Evolutionary conservation across 1,284 basidiomycete species (phyloP), one percentile per base, ranked within the genome.

Genomic region (Trichosporon sp.): DNA sequence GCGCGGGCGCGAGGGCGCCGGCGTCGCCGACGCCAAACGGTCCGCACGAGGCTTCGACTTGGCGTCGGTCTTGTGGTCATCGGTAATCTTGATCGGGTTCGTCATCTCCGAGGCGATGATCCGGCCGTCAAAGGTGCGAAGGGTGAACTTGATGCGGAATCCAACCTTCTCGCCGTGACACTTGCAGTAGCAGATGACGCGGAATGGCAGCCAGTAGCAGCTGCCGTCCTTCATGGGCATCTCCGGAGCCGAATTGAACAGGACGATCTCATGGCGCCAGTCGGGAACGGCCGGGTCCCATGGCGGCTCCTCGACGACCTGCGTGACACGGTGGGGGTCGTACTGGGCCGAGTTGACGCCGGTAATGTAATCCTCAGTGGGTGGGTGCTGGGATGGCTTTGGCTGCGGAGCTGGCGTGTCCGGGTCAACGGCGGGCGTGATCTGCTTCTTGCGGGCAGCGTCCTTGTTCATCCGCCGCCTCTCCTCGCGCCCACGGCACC

Each of bases 181-280:
- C 67, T 97, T 91, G 79, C 97, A 99, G 84, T 99, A 99, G 85
- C 97, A 99, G 6, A 97, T 98, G 75, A 99, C 94, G 65, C 97
- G 90, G 65, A 98, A 91, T 2, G 97, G 97, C 16, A 99, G 87
- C 79, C 79, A 82, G 19, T 93, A 88, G 12, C 91, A 91, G 48
- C 93, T 92, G 40, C 97, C 97, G 19, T 91, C 88, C 14, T 90
- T 91, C 80, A 99, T 94, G 78, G 95, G 92, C 66, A 98, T 88
- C 68, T 94, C 89, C 77, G 97, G 93, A 0, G 93, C 89, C 78
- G 96, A 98, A 80, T 99, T 99, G 86, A 99, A 99, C 72, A 97
- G 90, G 68, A 97, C 90, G 74, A 98, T 94, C 67, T 91, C 92
- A 8, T 86, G 80, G 14, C 83, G 79, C 77, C 83, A 82, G 68